phyloP scores from a whole-genome alignment of 768 basidiomycete genomes.

The Pisolithus sp. region DNA sequence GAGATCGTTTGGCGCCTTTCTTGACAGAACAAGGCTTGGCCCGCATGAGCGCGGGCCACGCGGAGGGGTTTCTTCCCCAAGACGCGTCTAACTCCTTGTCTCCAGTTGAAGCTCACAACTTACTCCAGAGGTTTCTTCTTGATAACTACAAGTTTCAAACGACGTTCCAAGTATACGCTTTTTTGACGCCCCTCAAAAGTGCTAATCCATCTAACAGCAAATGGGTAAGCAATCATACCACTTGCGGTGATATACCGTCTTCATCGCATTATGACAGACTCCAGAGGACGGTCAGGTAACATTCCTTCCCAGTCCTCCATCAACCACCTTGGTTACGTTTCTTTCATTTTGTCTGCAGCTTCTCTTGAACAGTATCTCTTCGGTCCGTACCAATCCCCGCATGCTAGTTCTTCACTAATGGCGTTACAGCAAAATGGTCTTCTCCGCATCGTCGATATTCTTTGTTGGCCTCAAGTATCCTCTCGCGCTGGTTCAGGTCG shows the following conservation, averaged over 20 bases:
- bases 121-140: constrained; percentile 36
- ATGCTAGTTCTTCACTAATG: neutral
- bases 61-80: constrained; percentile 37
- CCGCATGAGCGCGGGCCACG: constrained; percentile 36
- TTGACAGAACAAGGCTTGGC: constrained; percentile 41
- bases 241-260: neutral
- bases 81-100: constrained; percentile 27
- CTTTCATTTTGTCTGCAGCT: constrained; percentile 21
- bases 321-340: neutral
- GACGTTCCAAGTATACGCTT: constrained; percentile 41
- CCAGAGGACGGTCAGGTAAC: constrained; percentile 47
- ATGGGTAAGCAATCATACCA: constrained; percentile 35
- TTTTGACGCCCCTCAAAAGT: constrained; percentile 32
- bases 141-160: constrained; percentile 39
- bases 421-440: constrained; percentile 42
- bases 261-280: constrained; percentile 24
- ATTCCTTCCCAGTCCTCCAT: constrained; percentile 5
- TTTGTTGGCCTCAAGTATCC: constrained; percentile 41
- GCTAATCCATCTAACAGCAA: constrained; percentile 30
- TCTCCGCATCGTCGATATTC: constrained; percentile 42
- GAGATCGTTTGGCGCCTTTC: constrained; percentile 33
- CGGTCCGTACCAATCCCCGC: constrained; percentile 20
- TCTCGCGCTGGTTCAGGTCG: constrained; percentile 29
- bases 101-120: constrained; percentile 43
- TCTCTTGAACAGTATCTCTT: constrained; percentile 33